phyloP scores from a whole-genome alignment of 1,284 basidiomycete species.

The Cystobasidium slooffiae region DNA sequence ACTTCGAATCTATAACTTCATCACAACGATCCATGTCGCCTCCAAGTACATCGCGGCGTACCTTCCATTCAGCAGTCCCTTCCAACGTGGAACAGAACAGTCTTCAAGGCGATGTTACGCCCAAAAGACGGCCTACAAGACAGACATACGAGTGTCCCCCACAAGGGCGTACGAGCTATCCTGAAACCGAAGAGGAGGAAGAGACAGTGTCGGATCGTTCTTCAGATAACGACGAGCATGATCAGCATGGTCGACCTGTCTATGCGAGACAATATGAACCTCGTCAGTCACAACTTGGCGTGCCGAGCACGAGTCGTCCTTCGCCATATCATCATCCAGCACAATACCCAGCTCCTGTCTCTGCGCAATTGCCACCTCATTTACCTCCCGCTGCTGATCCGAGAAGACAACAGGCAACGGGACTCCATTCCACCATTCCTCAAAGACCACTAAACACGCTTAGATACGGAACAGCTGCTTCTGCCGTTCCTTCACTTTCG shows the following conservation, averaged over 20 bases:
- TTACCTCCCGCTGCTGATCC: constrained; percentile 8
- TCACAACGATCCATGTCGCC: constrained; percentile 35
- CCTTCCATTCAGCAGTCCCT: constrained; percentile 40
- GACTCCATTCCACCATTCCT: not conserved
- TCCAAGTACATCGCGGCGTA: constrained; percentile 32
- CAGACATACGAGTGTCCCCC: not conserved
- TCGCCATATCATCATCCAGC: constrained; percentile 43
- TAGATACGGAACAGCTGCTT: constrained; percentile 1
- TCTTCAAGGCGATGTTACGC: constrained; percentile 18
- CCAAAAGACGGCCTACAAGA: constrained; percentile 29
- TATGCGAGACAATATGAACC: constrained; percentile 14
- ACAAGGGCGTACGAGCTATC: not conserved
- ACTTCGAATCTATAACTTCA: constrained; percentile 33
- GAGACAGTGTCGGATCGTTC: constrained; percentile 33
- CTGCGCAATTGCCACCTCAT: constrained; percentile 37
- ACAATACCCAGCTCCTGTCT: constrained; percentile 41
- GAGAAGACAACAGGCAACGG: not conserved
- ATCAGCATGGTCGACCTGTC: not conserved
- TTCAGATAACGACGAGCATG: not conserved
- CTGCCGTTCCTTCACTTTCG: constrained; percentile 12
- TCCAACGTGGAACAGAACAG: constrained; percentile 17
- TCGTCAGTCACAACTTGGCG: not conserved
- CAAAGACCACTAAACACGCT: not conserved
- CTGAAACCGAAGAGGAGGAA: constrained; percentile 34
- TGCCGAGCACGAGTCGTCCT: not conserved